Evolutionary conservation across 1,284 basidiomycete genomes (phyloP), one percentile per base, ranked within the genome.

Genomic region (Fomitopsis pinicola): DNA sequence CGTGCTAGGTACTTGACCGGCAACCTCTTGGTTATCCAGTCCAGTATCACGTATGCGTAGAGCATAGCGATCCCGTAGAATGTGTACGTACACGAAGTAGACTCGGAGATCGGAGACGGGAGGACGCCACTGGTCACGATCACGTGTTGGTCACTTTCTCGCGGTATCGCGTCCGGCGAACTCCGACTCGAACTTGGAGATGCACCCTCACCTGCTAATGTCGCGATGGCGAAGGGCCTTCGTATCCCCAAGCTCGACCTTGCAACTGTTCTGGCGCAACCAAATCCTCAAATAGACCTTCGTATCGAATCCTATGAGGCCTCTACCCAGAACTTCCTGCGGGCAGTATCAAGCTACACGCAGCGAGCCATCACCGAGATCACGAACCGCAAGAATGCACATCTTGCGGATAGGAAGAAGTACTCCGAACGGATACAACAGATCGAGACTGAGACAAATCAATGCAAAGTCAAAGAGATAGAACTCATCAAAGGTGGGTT

Each of bases 391-490:
- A 80, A 86, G 54, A 79, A 81, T 44, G 75, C 78, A 10, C 83
- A 88, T 67, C 76, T 76, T 2, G 68, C 78, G 0, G 87, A 89
- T 71, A 84, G 81, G 75, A 88, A 87, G 69, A 80, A 79, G 62
- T 64, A 85, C 0, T 56, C 73, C 5, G 90, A 91, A 60, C 83
- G 80, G 68, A 80, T 73, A 6, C 78, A 84, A 55, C 75, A 80
- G 19, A 78, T 84, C 0, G 87, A 92, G 70, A 66, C 76, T 0
- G 89, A 92, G 72, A 90, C 81, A 3, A 87, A 83, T 61, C 78
- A 85, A 52, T 91, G 87, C 72, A 91, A 91, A 67, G 67, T 88
- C 35, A 81, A 79, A 67, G 90, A 92, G 73, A 87, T 92, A 48
- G 87, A 90, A 58, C 76, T 92, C 40, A 79, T 89, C 33, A 80